These are phyloP conservation scores for Dendrothele bispora DNA, from an alignment of 768 basidiomycete genomes.

Conservation along the genomic window DNA sequence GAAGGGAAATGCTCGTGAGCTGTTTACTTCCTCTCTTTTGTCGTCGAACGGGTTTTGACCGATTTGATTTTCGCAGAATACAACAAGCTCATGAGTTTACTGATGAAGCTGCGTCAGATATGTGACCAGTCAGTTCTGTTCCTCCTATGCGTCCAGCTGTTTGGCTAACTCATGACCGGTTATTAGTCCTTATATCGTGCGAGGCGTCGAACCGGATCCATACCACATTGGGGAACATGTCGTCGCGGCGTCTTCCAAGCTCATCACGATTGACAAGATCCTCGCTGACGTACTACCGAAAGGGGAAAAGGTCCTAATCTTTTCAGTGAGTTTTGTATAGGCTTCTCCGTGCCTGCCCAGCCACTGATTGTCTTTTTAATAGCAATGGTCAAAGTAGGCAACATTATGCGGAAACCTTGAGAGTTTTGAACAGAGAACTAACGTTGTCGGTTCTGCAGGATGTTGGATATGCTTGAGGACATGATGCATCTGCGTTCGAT, in stretches of 20 bases:
- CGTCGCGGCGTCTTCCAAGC: slow-evolving; percentile 55
- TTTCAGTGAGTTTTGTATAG: slow-evolving; percentile 45
- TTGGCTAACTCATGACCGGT: too few relatives aligned
- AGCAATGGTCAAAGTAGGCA: slow-evolving; percentile 60
- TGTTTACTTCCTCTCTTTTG: neutral
- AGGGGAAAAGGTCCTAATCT: slow-evolving; percentile 66
- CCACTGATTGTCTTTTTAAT: slow-evolving; percentile 1
- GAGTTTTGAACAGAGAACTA: too few relatives aligned
- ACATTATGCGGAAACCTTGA: neutral
- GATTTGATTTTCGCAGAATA: slow-evolving; percentile 37
- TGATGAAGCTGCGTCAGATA: slow-evolving; percentile 69
- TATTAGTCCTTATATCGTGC: slow-evolving; percentile 53
- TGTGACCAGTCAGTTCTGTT: slow-evolving; percentile 58
- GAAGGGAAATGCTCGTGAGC: slow-evolving; percentile 29
- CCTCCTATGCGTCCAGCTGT: neutral
- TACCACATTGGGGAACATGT: slow-evolving; percentile 55
- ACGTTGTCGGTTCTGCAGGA: slow-evolving; percentile 34
- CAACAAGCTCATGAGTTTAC: slow-evolving; percentile 61
- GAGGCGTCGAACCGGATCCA: slow-evolving; percentile 47
- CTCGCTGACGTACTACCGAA: slow-evolving; percentile 55
- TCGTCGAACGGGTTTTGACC: neutral
- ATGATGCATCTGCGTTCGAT: slow-evolving; percentile 60
- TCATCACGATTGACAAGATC: slow-evolving; percentile 59
- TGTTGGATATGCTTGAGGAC: slow-evolving; percentile 72
- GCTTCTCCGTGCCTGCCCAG: neutral